Base-by-base conservation (phyloP, 129 eudicot genomes). In the Lonicera japonica region DNA sequence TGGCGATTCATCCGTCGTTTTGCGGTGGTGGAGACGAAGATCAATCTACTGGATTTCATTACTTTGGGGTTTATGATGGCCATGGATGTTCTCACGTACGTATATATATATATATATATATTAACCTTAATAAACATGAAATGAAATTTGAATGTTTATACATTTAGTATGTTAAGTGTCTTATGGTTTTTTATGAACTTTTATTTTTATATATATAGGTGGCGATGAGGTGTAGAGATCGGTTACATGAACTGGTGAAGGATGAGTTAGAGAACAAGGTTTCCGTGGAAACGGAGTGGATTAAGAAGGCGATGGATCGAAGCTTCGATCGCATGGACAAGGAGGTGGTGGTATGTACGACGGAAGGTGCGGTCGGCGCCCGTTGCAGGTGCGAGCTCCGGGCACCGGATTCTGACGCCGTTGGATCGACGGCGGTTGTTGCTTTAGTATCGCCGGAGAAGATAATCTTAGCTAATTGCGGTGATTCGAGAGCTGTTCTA, bases 11-110 rank as follows among this genome's bases (percentile, higher is more conserved):
- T 48, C 95, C 95, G 56, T 75, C 74, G 38, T 74, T 89, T 58
- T 67, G 72, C 63, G 62, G 72, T 11, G 61, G 55, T 13, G 69
- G 38, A 16, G 62, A 73, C 10, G 68, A 63, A 58, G 45, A 48
- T 16, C 12, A 23, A 4, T 60, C 67, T 1, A 25, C 74, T 18
- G 67, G 59, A 16, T 41, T 82, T 52, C 95, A 89, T 68, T 89
- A 72, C 65, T 89, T 70, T 63, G 95, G 77, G 11, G 97, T 89
- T 8, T 89, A 82, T 52, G 97, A 89, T 40, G 97, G 97, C 50
- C 97, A 89, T 48, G 97, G 97, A 13, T 86, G 97, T 66, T 89
- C 97, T 65, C 97, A 86, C 22, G 97, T 81, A 76, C 14, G 70
- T 61, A 34, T n/a, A n/a, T 85, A 29, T 6, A 6, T 6, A n/a